phyloP scores from a whole-genome alignment of 2,329 filamentous ascomycete species.

The Aureobasidium melanogenum region DNA sequence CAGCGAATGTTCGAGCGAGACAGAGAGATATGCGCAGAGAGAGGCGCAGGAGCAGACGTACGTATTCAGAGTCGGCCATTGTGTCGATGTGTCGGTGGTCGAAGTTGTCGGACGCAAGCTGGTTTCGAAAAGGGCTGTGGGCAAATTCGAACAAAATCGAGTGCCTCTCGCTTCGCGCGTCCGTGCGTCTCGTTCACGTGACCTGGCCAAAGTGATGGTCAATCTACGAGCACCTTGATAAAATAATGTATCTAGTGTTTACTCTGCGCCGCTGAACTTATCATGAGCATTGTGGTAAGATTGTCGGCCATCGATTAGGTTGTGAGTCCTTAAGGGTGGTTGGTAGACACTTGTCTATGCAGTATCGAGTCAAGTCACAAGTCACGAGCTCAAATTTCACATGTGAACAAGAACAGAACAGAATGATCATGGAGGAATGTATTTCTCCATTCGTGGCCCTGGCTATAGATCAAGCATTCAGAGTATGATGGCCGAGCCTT shows the following conservation, averaged over 20 bases:
- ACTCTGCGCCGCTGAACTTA: background rate
- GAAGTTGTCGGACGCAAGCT: conserved; percentile 12
- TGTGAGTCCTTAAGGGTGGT: no score
- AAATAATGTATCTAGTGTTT: background rate
- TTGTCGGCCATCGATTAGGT: background rate
- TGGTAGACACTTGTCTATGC: no score
- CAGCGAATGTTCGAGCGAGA: conserved; percentile 19
- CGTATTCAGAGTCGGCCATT: conserved; percentile 87
- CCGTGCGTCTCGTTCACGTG: background rate
- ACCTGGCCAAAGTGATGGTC: background rate
- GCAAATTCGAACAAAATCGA: conserved; percentile 1
- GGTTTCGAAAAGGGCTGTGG: background rate
- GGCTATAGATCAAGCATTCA: conserved; percentile 3
- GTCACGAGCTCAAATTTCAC: background rate
- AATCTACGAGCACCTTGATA: background rate
- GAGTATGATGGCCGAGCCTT: conserved; percentile 10
- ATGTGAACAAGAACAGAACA: background rate
- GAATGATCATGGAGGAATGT: background rate
- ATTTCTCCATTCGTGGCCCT: conserved; percentile 8
- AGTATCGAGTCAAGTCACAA: background rate
- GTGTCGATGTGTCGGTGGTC: conserved; percentile 39
- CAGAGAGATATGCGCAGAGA: conserved; percentile 15
- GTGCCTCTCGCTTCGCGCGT: conserved; percentile 5
- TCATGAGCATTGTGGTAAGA: background rate
- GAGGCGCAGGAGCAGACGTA: conserved; percentile 44